These are phyloP conservation scores for Scenedesmus sp. DNA, from an alignment of 163 green algal genomes.

Conservation along the genomic window DNA sequence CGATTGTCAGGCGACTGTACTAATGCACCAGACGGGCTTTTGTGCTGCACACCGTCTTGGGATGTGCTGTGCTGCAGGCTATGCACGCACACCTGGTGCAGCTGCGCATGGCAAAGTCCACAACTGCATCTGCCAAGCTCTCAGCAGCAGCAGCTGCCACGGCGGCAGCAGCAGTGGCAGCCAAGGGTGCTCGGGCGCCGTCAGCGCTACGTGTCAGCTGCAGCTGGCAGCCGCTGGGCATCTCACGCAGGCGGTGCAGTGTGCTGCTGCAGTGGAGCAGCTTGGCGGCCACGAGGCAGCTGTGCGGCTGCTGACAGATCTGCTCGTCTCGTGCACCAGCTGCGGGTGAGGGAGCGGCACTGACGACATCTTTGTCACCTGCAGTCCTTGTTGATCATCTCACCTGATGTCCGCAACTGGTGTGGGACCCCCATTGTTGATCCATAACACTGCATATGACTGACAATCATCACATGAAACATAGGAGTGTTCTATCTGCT, in stretches of 20 bases:
- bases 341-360: neutral
- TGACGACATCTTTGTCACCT: too few species aligned
- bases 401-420: too few species aligned
- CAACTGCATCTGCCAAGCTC: neutral
- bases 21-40: too few species aligned
- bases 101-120: neutral
- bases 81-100: slow-evolving; percentile 14
- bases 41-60: too few species aligned
- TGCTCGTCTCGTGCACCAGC: neutral
- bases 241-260: slow-evolving; percentile 15
- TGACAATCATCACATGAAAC: too few species aligned
- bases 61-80: slow-evolving; percentile 13
- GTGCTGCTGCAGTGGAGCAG: neutral
- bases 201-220: neutral
- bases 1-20: too few species aligned
- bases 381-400: too few species aligned
- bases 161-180: neutral
- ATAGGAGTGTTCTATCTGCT: neutral
- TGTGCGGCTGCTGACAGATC: neutral
- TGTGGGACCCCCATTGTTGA: too few species aligned
- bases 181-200: neutral
- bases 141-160: neutral
- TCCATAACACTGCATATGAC: too few species aligned
- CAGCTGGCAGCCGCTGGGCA: slow-evolving; percentile 28
- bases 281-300: neutral